Percentiles rank a stretch among this genome's conserved stretches.
These are phyloP conservation scores for Farysia itapuensis DNA, from an alignment of 1,284 basidiomycete genomes.

Conservation along the genomic window DNA sequence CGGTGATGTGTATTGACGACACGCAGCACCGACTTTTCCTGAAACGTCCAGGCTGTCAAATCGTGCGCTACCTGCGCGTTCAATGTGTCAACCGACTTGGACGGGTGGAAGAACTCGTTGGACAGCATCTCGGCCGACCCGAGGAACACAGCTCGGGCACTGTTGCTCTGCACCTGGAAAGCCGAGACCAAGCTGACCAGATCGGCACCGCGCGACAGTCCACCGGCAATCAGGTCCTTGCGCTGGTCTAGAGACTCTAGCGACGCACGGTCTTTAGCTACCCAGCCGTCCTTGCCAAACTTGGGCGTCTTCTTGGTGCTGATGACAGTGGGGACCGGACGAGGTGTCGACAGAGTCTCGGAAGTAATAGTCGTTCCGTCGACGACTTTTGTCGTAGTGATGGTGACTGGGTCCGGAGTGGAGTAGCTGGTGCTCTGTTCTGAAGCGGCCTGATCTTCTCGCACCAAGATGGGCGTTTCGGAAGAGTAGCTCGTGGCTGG, in stretches of 20 bases:
- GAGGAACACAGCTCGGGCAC: conserved; percentile 74
- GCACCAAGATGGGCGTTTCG: conserved; percentile 68
- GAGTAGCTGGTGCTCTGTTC: conserved; percentile 16
- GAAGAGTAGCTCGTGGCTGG: conserved; percentile 65
- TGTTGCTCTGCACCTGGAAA: conserved; percentile 78
- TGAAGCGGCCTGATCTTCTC: conserved; percentile 5
- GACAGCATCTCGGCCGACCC: conserved; percentile 80
- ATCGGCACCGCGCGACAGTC: conserved; percentile 2
- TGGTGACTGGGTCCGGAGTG: conserved; percentile 19
- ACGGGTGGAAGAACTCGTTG: conserved; percentile 41
- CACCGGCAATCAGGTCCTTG: conserved; percentile 34
- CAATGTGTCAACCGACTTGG: conserved; percentile 58
- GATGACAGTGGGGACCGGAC: conserved; percentile 21
- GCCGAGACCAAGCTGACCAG: conserved; percentile 73
- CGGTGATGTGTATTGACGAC: conserved; percentile 74
- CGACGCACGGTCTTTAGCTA: conserved; percentile 16
- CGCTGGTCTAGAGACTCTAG: conserved; percentile 33
- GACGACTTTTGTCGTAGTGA: conserved; percentile 24
- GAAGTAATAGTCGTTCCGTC: conserved; percentile 16
- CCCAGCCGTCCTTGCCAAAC: conserved; percentile 30
- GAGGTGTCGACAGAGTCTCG: conserved; percentile 23
- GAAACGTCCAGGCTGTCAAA: conserved; percentile 85
- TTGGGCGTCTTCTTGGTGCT: conserved; percentile 8
- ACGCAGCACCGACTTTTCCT: conserved; percentile 78
- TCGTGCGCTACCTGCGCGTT: conserved; percentile 76